phyloP scores from a whole-genome alignment of 2,329 filamentous ascomycete genomes.

The Neoarthrinium moseri region DNA sequence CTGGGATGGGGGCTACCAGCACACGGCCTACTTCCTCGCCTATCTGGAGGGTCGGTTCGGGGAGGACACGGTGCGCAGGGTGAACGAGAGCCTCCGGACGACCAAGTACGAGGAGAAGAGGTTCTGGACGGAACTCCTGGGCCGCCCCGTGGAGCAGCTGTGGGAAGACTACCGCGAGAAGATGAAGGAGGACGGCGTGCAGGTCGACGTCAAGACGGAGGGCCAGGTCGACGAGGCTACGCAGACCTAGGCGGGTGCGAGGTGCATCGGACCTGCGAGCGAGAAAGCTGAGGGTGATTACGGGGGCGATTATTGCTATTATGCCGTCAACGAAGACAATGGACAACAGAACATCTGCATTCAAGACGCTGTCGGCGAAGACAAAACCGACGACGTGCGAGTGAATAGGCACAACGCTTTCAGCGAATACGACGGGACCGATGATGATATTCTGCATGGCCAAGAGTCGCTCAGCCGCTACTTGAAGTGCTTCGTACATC shows the following conservation, averaged over 20 bases:
- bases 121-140: constrained; percentile 70
- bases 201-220: constrained; percentile 8
- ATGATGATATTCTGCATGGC: too few species aligned
- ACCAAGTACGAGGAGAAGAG: constrained; percentile 61
- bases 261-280: too few species aligned
- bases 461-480: too few species aligned
- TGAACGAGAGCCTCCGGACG: constrained; percentile 68
- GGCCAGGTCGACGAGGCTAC: constrained; percentile 14
- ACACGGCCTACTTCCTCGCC: constrained; percentile 87
- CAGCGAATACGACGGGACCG: too few species aligned
- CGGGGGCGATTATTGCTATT: too few species aligned
- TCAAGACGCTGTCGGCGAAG: too few species aligned
- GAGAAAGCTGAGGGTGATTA: too few species aligned
- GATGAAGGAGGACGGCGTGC: constrained; percentile 17
- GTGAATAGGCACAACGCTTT: too few species aligned
- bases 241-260: constrained; percentile 12
- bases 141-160: constrained; percentile 62
- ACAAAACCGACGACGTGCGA: too few species aligned
- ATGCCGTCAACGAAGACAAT: too few species aligned
- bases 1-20: constrained; percentile 92
- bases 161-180: constrained; percentile 69
- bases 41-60: constrained; percentile 73
- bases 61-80: constrained; percentile 53
- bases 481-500: too few species aligned
- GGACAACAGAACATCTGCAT: too few species aligned